Conservation (phyloP, 139 green algal genomes). For the Deuterostichococcus epilithicus region DNA sequence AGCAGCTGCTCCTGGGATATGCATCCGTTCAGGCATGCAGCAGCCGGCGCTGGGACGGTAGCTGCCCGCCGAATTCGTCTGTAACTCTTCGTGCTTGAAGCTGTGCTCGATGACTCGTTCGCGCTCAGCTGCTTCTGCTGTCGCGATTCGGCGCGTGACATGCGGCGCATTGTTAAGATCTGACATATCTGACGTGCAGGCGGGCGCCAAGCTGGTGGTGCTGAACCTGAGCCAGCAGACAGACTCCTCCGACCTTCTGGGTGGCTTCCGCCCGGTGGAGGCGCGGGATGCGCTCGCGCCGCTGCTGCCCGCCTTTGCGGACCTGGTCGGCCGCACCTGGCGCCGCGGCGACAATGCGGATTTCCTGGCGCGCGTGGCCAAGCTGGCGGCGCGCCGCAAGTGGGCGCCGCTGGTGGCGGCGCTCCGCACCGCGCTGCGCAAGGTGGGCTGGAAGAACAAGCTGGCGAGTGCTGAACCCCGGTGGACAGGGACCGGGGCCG, state of each 20-base stretch:
- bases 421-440: constrained; percentile 67
- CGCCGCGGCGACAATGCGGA: constrained; percentile 78
- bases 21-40: no score
- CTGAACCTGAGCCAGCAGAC: constrained; percentile 98
- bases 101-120: no score
- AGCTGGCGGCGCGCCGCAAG: constrained; percentile 74
- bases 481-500: no score
- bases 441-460: constrained; percentile 25
- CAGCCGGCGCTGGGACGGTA: no score
- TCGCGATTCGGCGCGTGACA: no score
- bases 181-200: no score
- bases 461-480: background rate
- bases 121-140: no score
- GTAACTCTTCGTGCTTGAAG: no score
- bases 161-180: background rate
- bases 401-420: constrained; percentile 85
- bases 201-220: constrained; percentile 71
- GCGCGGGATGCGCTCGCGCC: constrained; percentile 64
- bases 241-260: constrained; percentile 91
- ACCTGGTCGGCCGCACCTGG: constrained; percentile 63
- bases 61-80: no score
- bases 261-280: constrained; percentile 91
- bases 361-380: constrained; percentile 62
- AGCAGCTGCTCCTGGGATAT: no score
- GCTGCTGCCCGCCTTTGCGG: constrained; percentile 62